Conservation (phyloP, 2,329 filamentous ascomycete species). For the Aspergillus quadrilineatus region DNA sequence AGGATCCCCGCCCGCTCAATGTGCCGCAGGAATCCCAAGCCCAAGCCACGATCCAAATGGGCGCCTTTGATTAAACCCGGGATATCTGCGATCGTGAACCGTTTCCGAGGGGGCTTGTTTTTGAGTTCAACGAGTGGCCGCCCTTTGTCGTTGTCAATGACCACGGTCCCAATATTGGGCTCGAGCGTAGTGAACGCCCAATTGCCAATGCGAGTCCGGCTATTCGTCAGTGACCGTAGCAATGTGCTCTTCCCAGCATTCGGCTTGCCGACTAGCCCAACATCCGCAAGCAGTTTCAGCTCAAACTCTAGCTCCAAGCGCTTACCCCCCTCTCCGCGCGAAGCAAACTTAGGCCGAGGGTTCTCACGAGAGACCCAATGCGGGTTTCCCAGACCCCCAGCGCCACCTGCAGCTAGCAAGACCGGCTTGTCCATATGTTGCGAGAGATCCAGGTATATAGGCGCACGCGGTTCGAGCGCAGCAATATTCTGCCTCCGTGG, state of each 20-base stretch:
- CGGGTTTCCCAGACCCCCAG: conserved; percentile 89
- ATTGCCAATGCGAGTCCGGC: conserved; percentile 81
- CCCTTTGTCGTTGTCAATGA: conserved; percentile 82
- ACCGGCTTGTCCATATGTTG: conserved; percentile 79
- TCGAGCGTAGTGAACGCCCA: conserved; percentile 97
- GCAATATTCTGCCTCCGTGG: conserved; percentile 58
- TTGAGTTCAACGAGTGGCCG: conserved; percentile 59
- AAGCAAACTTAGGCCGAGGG: conserved; percentile 80
- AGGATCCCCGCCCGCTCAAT: conserved; percentile 91
- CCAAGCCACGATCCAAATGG: conserved; percentile 86
- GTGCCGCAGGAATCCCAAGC: conserved; percentile 87
- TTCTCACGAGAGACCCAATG: conserved; percentile 81
- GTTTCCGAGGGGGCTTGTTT: conserved; percentile 61
- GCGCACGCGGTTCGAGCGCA: conserved; percentile 68
- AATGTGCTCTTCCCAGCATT: conserved; percentile 97
- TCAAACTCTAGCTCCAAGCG: conserved; percentile 81
- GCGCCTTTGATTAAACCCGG: conserved; percentile 90
- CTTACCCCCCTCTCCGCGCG: conserved; percentile 76
- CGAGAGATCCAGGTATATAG: conserved; percentile 71
- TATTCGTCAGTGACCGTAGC: conserved; percentile 81
- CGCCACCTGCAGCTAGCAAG: conserved; percentile 79
- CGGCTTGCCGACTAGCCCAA: conserved; percentile 89
- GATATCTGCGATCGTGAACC: conserved; percentile 93
- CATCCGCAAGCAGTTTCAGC: conserved; percentile 90
- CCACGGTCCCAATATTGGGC: conserved; percentile 93